A percentile compares a stretch with the other conserved stretches of the same genome.
phyloP scores from a whole-genome alignment of 2,329 filamentous ascomycete species.

The Diaporthe sp. region DNA sequence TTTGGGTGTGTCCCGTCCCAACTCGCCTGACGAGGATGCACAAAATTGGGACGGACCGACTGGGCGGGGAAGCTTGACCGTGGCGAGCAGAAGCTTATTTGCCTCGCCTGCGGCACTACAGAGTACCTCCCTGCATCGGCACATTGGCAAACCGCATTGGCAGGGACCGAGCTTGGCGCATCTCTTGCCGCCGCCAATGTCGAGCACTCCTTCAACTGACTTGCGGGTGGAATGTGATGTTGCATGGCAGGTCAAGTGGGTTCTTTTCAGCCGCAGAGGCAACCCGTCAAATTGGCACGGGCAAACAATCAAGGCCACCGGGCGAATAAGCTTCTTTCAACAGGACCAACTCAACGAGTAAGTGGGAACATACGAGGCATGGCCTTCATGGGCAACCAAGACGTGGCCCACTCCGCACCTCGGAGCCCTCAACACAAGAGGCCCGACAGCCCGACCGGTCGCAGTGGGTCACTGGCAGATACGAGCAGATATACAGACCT shows the following conservation, averaged over 20 bases:
- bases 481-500: not conserved
- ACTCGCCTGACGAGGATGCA: not conserved
- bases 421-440: not conserved
- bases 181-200: not conserved
- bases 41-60: conserved; percentile 1
- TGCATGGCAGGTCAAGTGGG: not conserved
- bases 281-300: not conserved
- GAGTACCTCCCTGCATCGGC: not conserved
- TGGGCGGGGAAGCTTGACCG: conserved; percentile 17
- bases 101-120: not conserved
- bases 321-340: not conserved
- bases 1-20: not conserved
- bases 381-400: not conserved
- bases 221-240: not conserved
- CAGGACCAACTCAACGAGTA: not conserved
- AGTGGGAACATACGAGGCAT: not conserved
- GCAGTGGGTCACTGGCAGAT: not conserved
- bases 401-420: not conserved
- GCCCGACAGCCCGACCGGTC: not conserved
- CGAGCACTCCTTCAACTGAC: not conserved
- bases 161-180: conserved; percentile 7
- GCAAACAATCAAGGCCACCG: not conserved
- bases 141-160: not conserved
- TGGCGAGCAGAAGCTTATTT: conserved; percentile 9
- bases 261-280: not conserved